A percentile compares a stretch with the other conserved stretches of the same genome.
phyloP scores from a whole-genome alignment of 176 grass and related monocot genomes.

The Cenchrus fungigraminus region DNA sequence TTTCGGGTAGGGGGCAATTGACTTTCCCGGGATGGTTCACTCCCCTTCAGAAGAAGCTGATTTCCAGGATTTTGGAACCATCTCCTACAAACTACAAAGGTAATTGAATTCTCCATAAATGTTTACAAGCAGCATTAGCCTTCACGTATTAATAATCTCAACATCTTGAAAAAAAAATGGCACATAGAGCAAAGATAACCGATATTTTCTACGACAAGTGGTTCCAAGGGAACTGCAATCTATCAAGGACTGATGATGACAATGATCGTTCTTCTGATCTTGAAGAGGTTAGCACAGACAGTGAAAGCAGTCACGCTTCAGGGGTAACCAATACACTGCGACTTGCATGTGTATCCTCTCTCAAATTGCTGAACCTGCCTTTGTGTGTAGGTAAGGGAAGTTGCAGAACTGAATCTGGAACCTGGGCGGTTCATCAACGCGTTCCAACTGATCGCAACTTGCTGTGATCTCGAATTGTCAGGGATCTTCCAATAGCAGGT shows the following conservation, averaged over 20 bases:
- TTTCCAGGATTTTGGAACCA: constrained; percentile 68
- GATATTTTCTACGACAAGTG: constrained; percentile 71
- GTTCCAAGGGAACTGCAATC: constrained; percentile 56
- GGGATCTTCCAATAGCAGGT: constrained; percentile 80
- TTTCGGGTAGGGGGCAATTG: constrained; percentile 43
- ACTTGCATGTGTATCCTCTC: not conserved
- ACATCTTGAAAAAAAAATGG: constrained; percentile 25
- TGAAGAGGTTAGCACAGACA: constrained; percentile 39
- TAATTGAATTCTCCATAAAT: not conserved
- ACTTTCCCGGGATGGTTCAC: constrained; percentile 69
- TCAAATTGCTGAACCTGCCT: constrained; percentile 7
- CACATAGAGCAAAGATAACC: constrained; percentile 60
- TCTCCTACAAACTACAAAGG: constrained; percentile 31
- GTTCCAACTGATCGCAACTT: constrained; percentile 68
- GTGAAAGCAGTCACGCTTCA: constrained; percentile 17
- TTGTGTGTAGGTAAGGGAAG: constrained; percentile 47
- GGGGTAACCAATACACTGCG: constrained; percentile 18
- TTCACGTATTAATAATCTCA: constrained; percentile 30
- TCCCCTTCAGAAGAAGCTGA: constrained; percentile 57
- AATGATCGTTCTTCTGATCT: constrained; percentile 17
- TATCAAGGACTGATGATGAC: constrained; percentile 41
- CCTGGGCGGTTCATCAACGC: constrained; percentile 57
- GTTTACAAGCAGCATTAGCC: not conserved
- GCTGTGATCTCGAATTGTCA: constrained; percentile 68
- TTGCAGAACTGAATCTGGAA: constrained; percentile 15